Conservation (phyloP, 129 eudicot genomes). For the Kitagawia praeruptora region DNA sequence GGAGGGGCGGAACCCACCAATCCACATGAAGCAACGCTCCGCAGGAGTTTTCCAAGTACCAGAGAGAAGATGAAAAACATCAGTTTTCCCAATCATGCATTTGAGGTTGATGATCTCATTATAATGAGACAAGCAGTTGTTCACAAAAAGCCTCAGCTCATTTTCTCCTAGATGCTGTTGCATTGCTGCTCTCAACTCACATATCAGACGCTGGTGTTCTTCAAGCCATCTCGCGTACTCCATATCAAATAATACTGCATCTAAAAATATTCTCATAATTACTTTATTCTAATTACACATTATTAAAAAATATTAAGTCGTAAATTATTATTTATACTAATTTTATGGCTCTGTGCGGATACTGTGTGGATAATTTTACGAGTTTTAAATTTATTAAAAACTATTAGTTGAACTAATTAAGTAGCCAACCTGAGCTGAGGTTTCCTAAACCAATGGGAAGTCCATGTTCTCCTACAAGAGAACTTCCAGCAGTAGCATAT, state of each 20-base stretch:
- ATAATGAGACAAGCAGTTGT: constrained; percentile 68
- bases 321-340: neutral
- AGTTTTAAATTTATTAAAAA: neutral
- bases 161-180: constrained; percentile 79
- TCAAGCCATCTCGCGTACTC: constrained; percentile 92
- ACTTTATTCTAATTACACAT: neutral
- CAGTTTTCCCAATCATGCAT: constrained; percentile 59
- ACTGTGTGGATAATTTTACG: neutral
- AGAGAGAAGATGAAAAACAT: constrained; percentile 79
- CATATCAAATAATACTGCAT: constrained; percentile 80
- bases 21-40: constrained; percentile 96
- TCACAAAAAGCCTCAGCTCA: constrained; percentile 69
- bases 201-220: constrained; percentile 72
- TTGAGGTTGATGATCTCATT: constrained; percentile 72
- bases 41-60: constrained; percentile 97
- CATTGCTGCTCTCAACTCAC: constrained; percentile 75
- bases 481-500: constrained; percentile 42
- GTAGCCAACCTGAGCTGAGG: constrained; percentile 16
- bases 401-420: neutral
- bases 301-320: neutral
- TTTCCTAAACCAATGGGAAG: constrained; percentile 37
- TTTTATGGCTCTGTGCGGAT: neutral
- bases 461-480: constrained; percentile 66
- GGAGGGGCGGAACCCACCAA: constrained; percentile 99
- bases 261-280: constrained; percentile 21